phyloP scores from a whole-genome alignment of 768 basidiomycete genomes.

The Agaricus subrufescens region DNA sequence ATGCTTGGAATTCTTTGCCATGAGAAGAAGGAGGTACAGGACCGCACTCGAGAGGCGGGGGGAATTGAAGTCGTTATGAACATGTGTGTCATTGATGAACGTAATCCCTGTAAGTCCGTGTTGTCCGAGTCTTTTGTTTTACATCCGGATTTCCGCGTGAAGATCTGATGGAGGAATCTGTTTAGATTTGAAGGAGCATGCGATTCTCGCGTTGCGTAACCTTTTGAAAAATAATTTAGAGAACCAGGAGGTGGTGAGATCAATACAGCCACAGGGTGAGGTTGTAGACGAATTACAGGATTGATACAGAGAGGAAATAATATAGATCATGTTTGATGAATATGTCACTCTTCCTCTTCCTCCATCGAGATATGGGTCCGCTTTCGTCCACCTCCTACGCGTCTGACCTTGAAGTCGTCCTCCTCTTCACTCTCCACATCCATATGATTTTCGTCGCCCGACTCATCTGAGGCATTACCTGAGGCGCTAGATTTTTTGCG shows the following conservation, averaged over 20 bases:
- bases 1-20: slow-evolving; percentile 77
- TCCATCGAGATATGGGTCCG: slow-evolving; percentile 57
- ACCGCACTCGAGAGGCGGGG: slow-evolving; percentile 62
- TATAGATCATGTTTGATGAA: slow-evolving; percentile 1
- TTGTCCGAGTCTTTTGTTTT: slow-evolving; percentile 8
- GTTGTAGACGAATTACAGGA: neutral
- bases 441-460: slow-evolving; percentile 41
- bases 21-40: slow-evolving; percentile 61
- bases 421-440: slow-evolving; percentile 75
- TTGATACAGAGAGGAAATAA: slow-evolving; percentile 17
- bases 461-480: slow-evolving; percentile 17
- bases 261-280: slow-evolving; percentile 61
- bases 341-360: slow-evolving; percentile 61
- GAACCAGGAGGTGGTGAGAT: slow-evolving; percentile 77
- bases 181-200: slow-evolving; percentile 87
- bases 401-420: slow-evolving; percentile 64
- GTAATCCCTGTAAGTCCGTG: slow-evolving; percentile 80
- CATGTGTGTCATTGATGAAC: slow-evolving; percentile 85
- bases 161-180: slow-evolving; percentile 7
- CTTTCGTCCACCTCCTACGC: slow-evolving; percentile 41
- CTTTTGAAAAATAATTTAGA: slow-evolving; percentile 70
- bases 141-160: slow-evolving; percentile 4
- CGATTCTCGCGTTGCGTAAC: slow-evolving; percentile 79
- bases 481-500: slow-evolving; percentile 25
- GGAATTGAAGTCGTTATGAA: slow-evolving; percentile 84